These are phyloP conservation scores for Penicillium sp. DNA, from an alignment of 2,329 filamentous ascomycete species.

Conservation along the genomic window DNA sequence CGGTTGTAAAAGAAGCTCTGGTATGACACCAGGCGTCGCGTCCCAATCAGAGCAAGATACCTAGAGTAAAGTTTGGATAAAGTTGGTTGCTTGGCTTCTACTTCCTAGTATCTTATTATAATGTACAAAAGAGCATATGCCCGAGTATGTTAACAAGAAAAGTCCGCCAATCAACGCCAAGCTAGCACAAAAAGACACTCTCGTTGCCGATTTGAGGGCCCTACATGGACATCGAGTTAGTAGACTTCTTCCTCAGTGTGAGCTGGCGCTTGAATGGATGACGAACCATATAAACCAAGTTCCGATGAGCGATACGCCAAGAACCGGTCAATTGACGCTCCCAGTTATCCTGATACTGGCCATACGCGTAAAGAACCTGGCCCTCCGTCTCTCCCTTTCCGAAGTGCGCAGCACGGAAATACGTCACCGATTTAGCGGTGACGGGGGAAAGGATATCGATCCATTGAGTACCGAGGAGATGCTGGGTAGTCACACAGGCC, in stretches of 20 bases:
- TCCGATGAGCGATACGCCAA: conserved; percentile 13
- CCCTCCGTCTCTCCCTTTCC: conserved; percentile 7
- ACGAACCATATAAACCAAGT: conserved; percentile 16
- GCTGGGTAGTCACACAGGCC: conserved; percentile 22
- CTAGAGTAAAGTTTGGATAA: too few species aligned
- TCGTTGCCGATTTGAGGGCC: neutral
- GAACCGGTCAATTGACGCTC: neutral
- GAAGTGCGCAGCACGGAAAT: conserved; percentile 20
- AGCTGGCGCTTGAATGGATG: neutral
- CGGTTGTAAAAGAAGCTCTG: too few species aligned
- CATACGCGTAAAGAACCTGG: conserved; percentile 11
- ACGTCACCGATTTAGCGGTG: conserved; percentile 16
- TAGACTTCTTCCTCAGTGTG: neutral
- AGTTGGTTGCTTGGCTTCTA: neutral
- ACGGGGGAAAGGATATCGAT: conserved; percentile 14
- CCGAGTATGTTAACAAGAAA: neutral
- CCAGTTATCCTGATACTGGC: conserved; percentile 16
- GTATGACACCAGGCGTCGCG: too few species aligned
- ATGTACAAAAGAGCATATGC: neutral
- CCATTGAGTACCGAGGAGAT: conserved; percentile 18
- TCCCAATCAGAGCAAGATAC: too few species aligned
- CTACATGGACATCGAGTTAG: neutral
- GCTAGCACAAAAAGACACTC: neutral
- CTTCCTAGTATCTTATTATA: neutral
- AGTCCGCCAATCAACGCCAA: neutral